These are phyloP conservation scores for Xylariomycetidae sp. DNA, from an alignment of 2,329 filamentous ascomycete genomes.

Conservation along the genomic window DNA sequence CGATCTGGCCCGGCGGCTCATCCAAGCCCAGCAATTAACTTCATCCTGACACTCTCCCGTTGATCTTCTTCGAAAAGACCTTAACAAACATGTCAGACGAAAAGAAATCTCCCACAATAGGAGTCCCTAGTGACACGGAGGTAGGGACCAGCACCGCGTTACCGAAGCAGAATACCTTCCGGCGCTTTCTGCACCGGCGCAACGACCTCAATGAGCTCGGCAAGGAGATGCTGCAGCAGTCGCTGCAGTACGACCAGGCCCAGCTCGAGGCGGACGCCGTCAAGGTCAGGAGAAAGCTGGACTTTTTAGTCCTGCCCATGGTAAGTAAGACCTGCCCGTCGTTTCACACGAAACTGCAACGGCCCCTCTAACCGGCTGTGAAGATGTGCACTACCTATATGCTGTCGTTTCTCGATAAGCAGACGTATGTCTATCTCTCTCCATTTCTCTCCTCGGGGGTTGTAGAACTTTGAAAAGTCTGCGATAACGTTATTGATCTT, in stretches of 20 bases:
- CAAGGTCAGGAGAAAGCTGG: constrained; percentile 30
- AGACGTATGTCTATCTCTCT: constrained; percentile 13
- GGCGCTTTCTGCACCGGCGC: constrained; percentile 12
- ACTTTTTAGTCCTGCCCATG: constrained; percentile 32
- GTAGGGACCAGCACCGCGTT: constrained; percentile 8
- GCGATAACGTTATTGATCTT: background rate
- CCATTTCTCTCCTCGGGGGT: background rate
- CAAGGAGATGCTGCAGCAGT: constrained; percentile 26
- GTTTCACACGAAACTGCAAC: background rate
- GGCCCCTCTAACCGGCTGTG: constrained; percentile 6
- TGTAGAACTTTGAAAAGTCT: no score
- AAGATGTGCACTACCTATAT: constrained; percentile 33
- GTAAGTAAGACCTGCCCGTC: constrained; percentile 16
- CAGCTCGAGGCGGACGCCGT: constrained; percentile 27
- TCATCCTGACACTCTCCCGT: no score
- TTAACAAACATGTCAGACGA: constrained; percentile 14
- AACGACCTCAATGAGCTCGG: constrained; percentile 18
- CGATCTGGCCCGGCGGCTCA: no score
- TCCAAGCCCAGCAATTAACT: no score
- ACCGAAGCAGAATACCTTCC: constrained; percentile 13
- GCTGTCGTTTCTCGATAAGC: constrained; percentile 30
- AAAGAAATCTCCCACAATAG: constrained; percentile 2
- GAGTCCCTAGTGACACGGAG: constrained; percentile 10
- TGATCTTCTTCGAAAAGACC: background rate
- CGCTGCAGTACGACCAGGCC: constrained; percentile 29